Percentiles rank a stretch among this genome's conserved stretches.
Evolutionary conservation across 2,329 filamentous ascomycete species (phyloP).

Genomic region (Claviceps paspali): DNA sequence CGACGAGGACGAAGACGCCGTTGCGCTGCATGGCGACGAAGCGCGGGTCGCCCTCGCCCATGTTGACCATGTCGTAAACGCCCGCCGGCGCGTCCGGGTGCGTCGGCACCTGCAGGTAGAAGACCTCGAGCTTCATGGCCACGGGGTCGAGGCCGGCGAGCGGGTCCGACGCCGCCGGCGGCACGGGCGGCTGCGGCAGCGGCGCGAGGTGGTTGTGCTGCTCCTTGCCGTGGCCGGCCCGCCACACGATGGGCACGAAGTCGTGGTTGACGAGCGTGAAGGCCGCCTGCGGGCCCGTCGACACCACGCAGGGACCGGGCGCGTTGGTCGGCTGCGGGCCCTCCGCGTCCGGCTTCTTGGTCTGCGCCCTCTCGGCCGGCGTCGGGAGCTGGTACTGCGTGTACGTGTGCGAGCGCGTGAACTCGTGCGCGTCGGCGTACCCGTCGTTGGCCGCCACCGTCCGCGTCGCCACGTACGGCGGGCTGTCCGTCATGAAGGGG

Average conservation of each 20-base stretch:
- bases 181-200: not conserved
- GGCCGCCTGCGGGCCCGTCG: not conserved
- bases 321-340: not conserved
- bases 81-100: not conserved
- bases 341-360: not conserved
- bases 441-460: not conserved
- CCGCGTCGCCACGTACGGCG: not conserved
- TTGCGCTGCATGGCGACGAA: not conserved
- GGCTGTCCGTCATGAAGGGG: slow-evolving; percentile 1
- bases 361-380: not conserved
- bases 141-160: not conserved
- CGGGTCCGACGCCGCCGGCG: not conserved
- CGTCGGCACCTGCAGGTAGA: not conserved
- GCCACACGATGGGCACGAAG: not conserved
- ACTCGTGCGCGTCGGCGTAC: not conserved
- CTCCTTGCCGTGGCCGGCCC: not conserved
- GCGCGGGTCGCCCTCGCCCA: not conserved
- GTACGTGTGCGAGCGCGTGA: not conserved
- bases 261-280: not conserved
- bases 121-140: not conserved
- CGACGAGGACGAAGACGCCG: not conserved
- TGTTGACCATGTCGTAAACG: not conserved
- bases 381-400: not conserved
- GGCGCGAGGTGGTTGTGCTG: not conserved
- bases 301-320: not conserved